phyloP scores from a whole-genome alignment of 345 rosid genomes.

The Pugionium dolabratum region DNA sequence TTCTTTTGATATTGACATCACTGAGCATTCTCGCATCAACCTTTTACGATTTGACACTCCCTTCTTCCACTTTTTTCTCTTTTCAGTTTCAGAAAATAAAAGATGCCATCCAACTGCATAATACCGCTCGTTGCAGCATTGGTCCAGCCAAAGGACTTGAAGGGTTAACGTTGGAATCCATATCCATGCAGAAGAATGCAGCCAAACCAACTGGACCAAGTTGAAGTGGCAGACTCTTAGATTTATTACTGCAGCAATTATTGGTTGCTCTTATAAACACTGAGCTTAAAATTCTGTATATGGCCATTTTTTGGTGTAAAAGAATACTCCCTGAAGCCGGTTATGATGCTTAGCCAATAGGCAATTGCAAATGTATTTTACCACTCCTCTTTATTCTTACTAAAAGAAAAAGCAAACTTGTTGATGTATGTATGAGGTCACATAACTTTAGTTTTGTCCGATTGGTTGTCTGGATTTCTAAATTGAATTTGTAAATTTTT shows the following conservation, averaged over 20 bases:
- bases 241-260: slow-evolving; percentile 19
- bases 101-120: slow-evolving; percentile 74
- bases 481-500: neutral
- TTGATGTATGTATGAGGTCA: too few relatives aligned
- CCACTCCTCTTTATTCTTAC: too few relatives aligned
- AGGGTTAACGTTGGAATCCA: slow-evolving; percentile 58
- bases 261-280: slow-evolving; percentile 16
- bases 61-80: neutral
- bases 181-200: slow-evolving; percentile 41
- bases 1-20: too few relatives aligned
- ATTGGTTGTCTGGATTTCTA: too few relatives aligned
- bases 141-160: slow-evolving; percentile 59
- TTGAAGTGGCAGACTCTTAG: slow-evolving; percentile 25
- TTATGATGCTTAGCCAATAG: slow-evolving; percentile 13
- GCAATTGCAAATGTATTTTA: slow-evolving; percentile 16
- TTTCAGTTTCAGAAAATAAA: slow-evolving; percentile 89
- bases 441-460: neutral
- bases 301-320: slow-evolving; percentile 29
- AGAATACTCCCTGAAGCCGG: slow-evolving; percentile 19
- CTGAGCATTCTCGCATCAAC: too few relatives aligned
- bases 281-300: slow-evolving; percentile 25
- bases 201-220: slow-evolving; percentile 47
- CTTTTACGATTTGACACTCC: slow-evolving; percentile 11
- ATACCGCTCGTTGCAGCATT: slow-evolving; percentile 56
- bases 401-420: too few relatives aligned